These are phyloP conservation scores for Theobroma cacao DNA, from an alignment of 345 rosid genomes.

Conservation along the genomic window DNA sequence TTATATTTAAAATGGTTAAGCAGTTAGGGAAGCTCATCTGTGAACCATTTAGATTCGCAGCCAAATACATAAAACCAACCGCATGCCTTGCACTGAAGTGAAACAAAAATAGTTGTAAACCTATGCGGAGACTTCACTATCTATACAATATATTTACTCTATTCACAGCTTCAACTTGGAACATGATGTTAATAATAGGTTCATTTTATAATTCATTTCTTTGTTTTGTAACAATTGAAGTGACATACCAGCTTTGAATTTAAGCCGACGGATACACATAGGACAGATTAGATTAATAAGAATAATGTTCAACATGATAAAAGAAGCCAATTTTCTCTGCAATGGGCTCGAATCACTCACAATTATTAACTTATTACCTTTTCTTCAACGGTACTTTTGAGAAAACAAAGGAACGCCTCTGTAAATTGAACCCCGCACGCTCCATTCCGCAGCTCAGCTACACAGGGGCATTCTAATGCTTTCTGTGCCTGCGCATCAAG, in stretches of 20 bases:
- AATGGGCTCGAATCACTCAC: background rate
- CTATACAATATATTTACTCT: background rate
- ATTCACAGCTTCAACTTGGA: background rate
- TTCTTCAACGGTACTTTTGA: slow-evolving; percentile 80
- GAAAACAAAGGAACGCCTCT: slow-evolving; percentile 80
- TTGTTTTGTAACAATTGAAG: background rate
- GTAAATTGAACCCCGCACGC: slow-evolving; percentile 77
- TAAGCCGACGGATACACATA: background rate
- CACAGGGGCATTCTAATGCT: slow-evolving; percentile 90
- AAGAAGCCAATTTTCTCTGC: background rate
- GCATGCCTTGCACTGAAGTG: background rate
- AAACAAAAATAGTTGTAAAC: background rate
- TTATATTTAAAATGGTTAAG: background rate
- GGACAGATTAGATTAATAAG: background rate
- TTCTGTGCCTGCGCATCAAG: slow-evolving; percentile 72
- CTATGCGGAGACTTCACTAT: background rate
- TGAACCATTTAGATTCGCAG: background rate
- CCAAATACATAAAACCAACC: background rate
- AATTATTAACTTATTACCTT: slow-evolving; percentile 45
- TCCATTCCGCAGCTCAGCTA: slow-evolving; percentile 74
- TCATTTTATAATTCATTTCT: background rate
- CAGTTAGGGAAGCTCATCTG: background rate
- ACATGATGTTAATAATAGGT: background rate
- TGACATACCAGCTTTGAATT: background rate
- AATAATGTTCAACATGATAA: background rate